A percentile compares a stretch with the other conserved stretches of the same genome.
phyloP scores from a whole-genome alignment of 2,329 filamentous ascomycete genomes.

The Alternaria gaisen region DNA sequence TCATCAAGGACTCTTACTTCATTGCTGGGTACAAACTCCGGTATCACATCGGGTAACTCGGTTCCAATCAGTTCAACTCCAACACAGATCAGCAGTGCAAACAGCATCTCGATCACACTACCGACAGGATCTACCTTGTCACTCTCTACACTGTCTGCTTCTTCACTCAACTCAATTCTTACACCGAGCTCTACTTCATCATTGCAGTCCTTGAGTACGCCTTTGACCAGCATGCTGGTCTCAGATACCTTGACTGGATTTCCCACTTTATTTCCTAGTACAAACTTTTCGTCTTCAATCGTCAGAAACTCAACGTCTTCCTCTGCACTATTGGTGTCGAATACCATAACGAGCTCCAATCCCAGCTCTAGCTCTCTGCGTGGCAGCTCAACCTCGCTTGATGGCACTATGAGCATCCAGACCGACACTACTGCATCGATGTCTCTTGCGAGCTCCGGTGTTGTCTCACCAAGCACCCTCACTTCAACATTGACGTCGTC shows the following conservation, averaged over 20 bases:
- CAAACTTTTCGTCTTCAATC: background rate
- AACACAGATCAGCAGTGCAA: background rate
- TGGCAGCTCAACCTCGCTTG: background rate
- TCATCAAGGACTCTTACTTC: background rate
- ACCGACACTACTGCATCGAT: slow-evolving; percentile 5
- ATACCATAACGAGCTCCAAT: background rate
- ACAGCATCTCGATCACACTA: background rate
- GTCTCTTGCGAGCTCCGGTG: background rate
- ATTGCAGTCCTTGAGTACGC: background rate
- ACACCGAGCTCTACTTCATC: background rate
- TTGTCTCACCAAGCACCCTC: background rate
- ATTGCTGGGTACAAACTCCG: background rate
- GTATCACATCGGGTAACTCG: background rate
- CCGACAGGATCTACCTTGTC: background rate
- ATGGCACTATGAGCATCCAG: slow-evolving; percentile 12
- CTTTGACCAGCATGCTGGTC: background rate
- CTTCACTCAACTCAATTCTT: background rate
- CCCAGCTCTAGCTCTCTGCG: background rate
- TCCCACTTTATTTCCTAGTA: background rate
- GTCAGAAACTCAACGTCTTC: background rate
- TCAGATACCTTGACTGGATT: background rate
- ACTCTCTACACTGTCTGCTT: background rate
- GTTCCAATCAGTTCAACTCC: background rate
- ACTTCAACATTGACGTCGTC: background rate
- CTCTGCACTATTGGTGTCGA: background rate